A percentile compares a stretch with the other conserved stretches of the same genome.
These are phyloP conservation scores for Hypoxylon sp. DNA, from an alignment of 2,329 filamentous ascomycete species.

Conservation along the genomic window DNA sequence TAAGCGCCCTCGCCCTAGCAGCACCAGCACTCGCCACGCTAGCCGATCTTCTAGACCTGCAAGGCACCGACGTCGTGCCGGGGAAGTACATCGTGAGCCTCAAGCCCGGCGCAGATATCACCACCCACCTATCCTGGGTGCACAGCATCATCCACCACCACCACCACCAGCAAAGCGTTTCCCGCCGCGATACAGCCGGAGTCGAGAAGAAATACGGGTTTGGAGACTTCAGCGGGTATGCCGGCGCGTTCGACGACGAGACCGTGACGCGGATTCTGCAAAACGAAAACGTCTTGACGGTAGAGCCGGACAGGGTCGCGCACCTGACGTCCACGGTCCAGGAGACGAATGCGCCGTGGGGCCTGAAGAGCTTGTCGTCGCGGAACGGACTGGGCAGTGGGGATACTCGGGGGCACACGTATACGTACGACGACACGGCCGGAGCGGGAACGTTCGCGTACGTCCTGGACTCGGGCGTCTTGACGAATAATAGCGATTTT, in stretches of 20 bases:
- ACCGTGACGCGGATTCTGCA: constrained; percentile 16
- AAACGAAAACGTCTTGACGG: constrained; percentile 18
- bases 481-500: constrained; percentile 47
- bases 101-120: constrained; percentile 18
- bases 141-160: too few relatives aligned
- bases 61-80: constrained; percentile 22
- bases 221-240: constrained; percentile 19
- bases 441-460: constrained; percentile 49
- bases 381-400: constrained; percentile 38
- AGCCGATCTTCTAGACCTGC: constrained; percentile 9
- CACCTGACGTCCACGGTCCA: constrained; percentile 33
- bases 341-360: constrained; percentile 42
- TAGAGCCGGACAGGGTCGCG: constrained; percentile 26
- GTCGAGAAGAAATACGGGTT: constrained; percentile 25
- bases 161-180: constrained; percentile 20
- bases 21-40: constrained; percentile 3
- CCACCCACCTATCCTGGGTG: constrained; percentile 23
- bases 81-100: constrained; percentile 31
- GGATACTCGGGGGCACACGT: constrained; percentile 24
- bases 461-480: constrained; percentile 55
- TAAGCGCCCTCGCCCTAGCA: constrained; percentile 10
- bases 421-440: constrained; percentile 37
- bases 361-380: constrained; percentile 31
- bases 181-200: constrained; percentile 12
- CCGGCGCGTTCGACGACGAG: constrained; percentile 31